Percentiles rank a stretch among this genome's conserved stretches.
phyloP scores from a whole-genome alignment of 2,329 filamentous ascomycete genomes.

The Botrytis byssoidea region DNA sequence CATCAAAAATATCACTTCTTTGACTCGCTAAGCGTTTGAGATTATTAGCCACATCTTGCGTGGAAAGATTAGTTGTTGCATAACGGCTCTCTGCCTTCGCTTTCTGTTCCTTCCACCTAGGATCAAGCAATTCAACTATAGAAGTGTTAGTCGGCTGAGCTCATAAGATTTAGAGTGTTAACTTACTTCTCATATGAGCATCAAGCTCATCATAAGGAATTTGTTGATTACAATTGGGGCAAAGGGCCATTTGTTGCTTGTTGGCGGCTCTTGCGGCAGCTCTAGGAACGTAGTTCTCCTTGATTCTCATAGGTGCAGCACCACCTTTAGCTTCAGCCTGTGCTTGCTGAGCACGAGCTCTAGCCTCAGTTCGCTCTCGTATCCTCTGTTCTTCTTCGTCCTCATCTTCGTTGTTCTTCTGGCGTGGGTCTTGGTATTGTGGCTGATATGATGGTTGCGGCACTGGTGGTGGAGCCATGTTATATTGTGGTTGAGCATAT shows the following conservation, averaged over 20 bases:
- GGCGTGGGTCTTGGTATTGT: slow-evolving; percentile 35
- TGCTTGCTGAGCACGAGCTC: slow-evolving; percentile 67
- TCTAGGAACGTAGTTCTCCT: slow-evolving; percentile 86
- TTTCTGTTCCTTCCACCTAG: slow-evolving; percentile 93
- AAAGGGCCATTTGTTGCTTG: slow-evolving; percentile 67
- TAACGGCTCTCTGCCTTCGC: slow-evolving; percentile 83
- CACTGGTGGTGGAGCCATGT: slow-evolving; percentile 44
- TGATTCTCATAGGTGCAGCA: slow-evolving; percentile 78
- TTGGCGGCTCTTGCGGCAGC: slow-evolving; percentile 71
- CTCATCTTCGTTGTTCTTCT: slow-evolving; percentile 45
- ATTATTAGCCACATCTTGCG: slow-evolving; percentile 86
- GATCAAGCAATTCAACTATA: slow-evolving; percentile 81
- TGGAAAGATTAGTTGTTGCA: slow-evolving; percentile 81
- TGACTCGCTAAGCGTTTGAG: slow-evolving; percentile 92
- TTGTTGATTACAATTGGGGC: slow-evolving; percentile 89
- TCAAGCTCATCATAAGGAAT: slow-evolving; percentile 86
- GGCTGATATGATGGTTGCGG: slow-evolving; percentile 39
- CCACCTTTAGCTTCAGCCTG: slow-evolving; percentile 73
- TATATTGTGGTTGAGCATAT: slow-evolving; percentile 43
- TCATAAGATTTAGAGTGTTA: slow-evolving; percentile 2
- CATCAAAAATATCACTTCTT: slow-evolving; percentile 82
- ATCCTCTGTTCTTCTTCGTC: slow-evolving; percentile 64
- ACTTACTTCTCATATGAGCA: slow-evolving; percentile 82
- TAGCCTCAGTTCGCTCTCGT: slow-evolving; percentile 59
- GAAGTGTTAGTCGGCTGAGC: slow-evolving; percentile 24